Conservation (phyloP, 495 filamentous ascomycete genomes). For the Annulohypoxylon maeteangense region DNA sequence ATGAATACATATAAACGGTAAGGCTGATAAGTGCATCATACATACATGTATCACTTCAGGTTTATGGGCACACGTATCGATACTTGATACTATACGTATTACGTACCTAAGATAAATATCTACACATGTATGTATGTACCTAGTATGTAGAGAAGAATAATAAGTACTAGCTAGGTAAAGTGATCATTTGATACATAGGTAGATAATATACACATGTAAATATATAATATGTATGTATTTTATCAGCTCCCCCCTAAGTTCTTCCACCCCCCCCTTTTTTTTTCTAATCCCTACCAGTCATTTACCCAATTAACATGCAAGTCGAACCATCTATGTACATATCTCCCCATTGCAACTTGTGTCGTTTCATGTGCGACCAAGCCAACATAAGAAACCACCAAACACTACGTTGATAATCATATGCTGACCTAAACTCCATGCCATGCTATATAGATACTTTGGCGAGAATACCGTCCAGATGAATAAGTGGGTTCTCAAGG, state of each 20-base stretch:
- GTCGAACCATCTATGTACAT: background rate
- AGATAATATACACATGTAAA: too few species aligned
- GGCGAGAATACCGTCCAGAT: conserved; percentile 99
- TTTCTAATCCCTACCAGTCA: background rate
- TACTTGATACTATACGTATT: too few species aligned
- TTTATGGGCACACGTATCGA: too few species aligned
- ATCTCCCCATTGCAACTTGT: background rate
- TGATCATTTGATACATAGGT: background rate
- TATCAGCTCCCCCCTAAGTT: too few species aligned
- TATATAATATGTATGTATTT: too few species aligned
- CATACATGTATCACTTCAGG: too few species aligned
- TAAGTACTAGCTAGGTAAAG: background rate
- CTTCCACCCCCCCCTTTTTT: too few species aligned
- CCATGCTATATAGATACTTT: conserved; percentile 92
- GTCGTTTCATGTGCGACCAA: conserved; percentile 47
- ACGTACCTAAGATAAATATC: too few species aligned
- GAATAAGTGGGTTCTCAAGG: conserved; percentile 88
- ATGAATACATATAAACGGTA: too few species aligned
- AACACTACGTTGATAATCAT: conserved; percentile 71
- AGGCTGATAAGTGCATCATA: too few species aligned
- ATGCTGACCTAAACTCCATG: conserved; percentile 87
- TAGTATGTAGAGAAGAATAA: too few species aligned
- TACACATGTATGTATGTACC: too few species aligned
- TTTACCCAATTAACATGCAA: background rate
- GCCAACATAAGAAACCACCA: conserved; percentile 66